These are phyloP conservation scores for Ustilago trichophora DNA, from an alignment of 1,284 basidiomycete genomes.

Conservation along the genomic window DNA sequence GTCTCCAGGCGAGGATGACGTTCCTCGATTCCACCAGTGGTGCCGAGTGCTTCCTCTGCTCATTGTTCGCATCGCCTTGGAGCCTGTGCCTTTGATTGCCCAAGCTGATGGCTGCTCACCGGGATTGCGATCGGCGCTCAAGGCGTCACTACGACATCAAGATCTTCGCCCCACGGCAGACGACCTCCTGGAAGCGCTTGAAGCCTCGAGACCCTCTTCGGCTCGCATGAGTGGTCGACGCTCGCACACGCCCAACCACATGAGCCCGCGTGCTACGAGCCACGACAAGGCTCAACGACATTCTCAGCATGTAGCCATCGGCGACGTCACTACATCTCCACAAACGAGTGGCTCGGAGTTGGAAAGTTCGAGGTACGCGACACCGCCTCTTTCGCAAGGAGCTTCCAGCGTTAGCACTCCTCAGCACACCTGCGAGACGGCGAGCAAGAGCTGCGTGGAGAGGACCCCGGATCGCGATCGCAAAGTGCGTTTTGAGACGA, in stretches of 20 bases:
- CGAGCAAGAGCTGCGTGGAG: neutral
- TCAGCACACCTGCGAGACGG: slow-evolving; percentile 29
- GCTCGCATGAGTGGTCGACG: neutral
- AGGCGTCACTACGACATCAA: slow-evolving; percentile 36
- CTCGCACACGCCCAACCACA: neutral
- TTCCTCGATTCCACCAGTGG: slow-evolving; percentile 57
- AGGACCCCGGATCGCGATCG: slow-evolving; percentile 4
- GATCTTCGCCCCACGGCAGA: slow-evolving; percentile 47
- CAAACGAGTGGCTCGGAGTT: slow-evolving; percentile 10
- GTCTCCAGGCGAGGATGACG: slow-evolving; percentile 31
- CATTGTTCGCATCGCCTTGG: slow-evolving; percentile 39
- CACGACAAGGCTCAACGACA: neutral
- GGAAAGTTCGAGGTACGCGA: slow-evolving; percentile 21
- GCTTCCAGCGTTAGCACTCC: slow-evolving; percentile 22
- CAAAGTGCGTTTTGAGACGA: slow-evolving; percentile 20
- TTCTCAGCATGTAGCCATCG: neutral
- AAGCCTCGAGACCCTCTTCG: neutral
- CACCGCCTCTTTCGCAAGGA: slow-evolving; percentile 22
- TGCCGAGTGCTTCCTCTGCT: slow-evolving; percentile 47
- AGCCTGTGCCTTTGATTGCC: slow-evolving; percentile 21
- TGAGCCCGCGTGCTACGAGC: neutral
- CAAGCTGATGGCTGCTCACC: slow-evolving; percentile 28
- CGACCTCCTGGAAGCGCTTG: slow-evolving; percentile 19
- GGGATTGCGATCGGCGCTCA: slow-evolving; percentile 21
- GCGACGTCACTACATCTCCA: slow-evolving; percentile 6